phyloP scores from a whole-genome alignment of 176 grass and related monocot species.

The Chrysopogon serrulatus region DNA sequence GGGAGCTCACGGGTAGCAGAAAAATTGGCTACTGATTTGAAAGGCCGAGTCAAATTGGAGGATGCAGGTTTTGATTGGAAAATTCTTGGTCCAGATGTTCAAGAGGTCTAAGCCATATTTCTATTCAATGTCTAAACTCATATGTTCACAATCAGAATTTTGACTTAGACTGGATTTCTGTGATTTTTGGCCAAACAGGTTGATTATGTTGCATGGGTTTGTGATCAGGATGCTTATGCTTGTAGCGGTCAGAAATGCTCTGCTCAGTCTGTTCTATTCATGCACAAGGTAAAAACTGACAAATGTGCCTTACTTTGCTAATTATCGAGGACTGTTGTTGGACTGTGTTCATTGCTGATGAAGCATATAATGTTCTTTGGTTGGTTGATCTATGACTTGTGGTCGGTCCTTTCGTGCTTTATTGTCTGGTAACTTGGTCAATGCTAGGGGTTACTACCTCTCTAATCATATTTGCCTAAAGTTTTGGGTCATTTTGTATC shows the following conservation, averaged over 20 bases:
- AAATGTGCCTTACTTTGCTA: background rate
- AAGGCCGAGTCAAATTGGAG: slow-evolving; percentile 87
- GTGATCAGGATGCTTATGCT: slow-evolving; percentile 99
- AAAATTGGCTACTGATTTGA: slow-evolving; percentile 81
- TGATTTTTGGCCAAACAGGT: slow-evolving; percentile 47
- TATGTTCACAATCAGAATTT: background rate
- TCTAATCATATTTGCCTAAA: background rate
- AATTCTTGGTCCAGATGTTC: slow-evolving; percentile 97
- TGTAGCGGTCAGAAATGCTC: slow-evolving; percentile 98
- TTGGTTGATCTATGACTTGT: background rate
- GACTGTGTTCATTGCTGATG: background rate
- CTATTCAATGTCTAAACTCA: background rate
- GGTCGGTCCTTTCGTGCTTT: background rate
- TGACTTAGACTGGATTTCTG: slow-evolving; percentile 13
- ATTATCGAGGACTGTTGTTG: background rate
- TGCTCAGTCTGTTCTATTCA: slow-evolving; percentile 91
- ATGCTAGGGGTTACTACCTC: background rate
- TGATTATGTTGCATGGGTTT: slow-evolving; percentile 97
- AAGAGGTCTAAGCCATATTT: slow-evolving; percentile 54
- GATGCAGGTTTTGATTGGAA: slow-evolving; percentile 99
- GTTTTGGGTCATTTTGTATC: background rate
- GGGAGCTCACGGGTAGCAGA: slow-evolving; percentile 91
- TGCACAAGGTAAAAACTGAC: slow-evolving; percentile 71
- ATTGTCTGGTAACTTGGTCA: background rate
- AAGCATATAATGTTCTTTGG: background rate